Conservation (phyloP, 805 yeast species). For the Pichia phayaonensis region DNA sequence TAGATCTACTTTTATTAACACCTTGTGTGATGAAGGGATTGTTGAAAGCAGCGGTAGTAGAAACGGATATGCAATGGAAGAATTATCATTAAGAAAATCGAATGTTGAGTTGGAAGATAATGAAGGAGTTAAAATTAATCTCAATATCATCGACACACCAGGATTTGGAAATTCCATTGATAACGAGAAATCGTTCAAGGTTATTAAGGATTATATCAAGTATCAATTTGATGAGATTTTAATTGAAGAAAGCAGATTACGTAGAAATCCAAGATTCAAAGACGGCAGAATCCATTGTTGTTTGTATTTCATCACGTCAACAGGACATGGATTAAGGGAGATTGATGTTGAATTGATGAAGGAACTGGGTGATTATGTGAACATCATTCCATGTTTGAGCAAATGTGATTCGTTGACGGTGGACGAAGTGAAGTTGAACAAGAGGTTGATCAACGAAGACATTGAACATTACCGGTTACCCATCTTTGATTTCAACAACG, state of each 20-base stretch:
- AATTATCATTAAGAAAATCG: constrained; percentile 64
- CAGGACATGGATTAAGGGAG: constrained; percentile 60
- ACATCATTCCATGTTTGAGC: constrained; percentile 75
- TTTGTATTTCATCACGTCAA: constrained; percentile 65
- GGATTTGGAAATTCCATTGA: constrained; percentile 74
- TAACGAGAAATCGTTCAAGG: constrained; percentile 57
- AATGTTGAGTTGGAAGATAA: constrained; percentile 80
- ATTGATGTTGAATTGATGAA: constrained; percentile 69
- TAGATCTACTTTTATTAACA: constrained; percentile 86
- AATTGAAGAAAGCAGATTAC: constrained; percentile 71
- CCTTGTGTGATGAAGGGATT: constrained; percentile 82
- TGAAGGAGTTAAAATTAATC: constrained; percentile 74
- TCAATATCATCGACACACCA: constrained; percentile 75
- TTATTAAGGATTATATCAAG: constrained; percentile 69
- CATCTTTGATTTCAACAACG: constrained; percentile 69
- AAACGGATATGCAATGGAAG: constrained; percentile 22
- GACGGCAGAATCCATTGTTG: constrained; percentile 79
- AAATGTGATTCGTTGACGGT: constrained; percentile 74
- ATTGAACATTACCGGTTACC: constrained; percentile 64
- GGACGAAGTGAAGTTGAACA: constrained; percentile 63
- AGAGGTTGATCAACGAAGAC: constrained; percentile 69
- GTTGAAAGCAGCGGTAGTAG: constrained; percentile 67
- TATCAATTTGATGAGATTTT: constrained; percentile 80
- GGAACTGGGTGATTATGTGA: constrained; percentile 61
- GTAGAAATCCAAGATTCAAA: constrained; percentile 78